Conservation (phyloP, 2,329 filamentous ascomycete genomes). For the Alternaria triticina region DNA sequence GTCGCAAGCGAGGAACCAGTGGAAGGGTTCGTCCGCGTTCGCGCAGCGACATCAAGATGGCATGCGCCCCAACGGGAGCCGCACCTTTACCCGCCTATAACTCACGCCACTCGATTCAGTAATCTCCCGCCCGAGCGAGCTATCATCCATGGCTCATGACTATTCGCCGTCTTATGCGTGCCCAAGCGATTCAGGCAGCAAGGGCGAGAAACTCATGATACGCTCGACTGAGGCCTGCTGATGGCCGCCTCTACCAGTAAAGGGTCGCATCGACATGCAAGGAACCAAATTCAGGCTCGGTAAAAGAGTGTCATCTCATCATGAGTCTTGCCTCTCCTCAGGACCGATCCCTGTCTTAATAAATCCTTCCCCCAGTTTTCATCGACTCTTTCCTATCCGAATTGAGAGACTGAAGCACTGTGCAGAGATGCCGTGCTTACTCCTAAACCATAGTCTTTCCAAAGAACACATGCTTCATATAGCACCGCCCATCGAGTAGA, state of each 20-base stretch:
- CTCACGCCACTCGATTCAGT: neutral
- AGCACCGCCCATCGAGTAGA: neutral
- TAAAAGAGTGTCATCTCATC: neutral
- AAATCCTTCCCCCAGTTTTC: neutral
- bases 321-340: neutral
- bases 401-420: neutral
- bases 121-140: no score
- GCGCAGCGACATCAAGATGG: neutral
- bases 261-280: neutral
- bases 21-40: neutral
- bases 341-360: neutral
- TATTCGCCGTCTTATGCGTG: neutral
- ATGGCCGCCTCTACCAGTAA: neutral
- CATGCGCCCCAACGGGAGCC: neutral
- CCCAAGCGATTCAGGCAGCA: neutral
- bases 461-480: neutral
- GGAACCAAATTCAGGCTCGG: neutral
- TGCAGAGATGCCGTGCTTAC: neutral
- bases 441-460: neutral
- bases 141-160: neutral
- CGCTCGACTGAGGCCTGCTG: neutral
- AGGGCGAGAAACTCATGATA: neutral
- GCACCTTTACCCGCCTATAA: neutral
- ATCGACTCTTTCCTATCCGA: neutral
- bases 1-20: conserved; percentile 1